Conservation (phyloP, 2,329 filamentous ascomycete genomes). For the Alternaria rosae region DNA sequence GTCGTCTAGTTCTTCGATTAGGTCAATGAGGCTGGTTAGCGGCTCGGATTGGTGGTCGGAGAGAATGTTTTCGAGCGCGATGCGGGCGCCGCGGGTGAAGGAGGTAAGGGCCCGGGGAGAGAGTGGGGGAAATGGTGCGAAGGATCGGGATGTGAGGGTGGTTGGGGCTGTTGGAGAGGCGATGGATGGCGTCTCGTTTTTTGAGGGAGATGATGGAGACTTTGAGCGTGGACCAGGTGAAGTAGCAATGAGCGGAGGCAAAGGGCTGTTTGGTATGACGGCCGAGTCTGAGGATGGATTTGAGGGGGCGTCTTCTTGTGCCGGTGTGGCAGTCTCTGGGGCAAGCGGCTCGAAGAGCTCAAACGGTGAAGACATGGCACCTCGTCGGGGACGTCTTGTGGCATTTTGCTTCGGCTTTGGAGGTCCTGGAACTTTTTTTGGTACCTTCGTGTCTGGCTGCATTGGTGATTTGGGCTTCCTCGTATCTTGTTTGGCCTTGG, state of each 20-base stretch:
- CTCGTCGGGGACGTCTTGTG: background rate
- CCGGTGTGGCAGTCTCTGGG: background rate
- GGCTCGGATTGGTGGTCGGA: background rate
- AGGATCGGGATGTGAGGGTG: background rate
- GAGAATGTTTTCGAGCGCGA: slow-evolving; percentile 13
- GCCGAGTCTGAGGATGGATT: background rate
- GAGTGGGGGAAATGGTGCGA: background rate
- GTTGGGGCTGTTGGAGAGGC: background rate
- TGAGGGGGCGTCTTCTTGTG: background rate
- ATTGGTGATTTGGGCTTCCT: background rate
- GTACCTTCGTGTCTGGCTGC: background rate
- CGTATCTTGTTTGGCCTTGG: background rate
- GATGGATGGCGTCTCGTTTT: background rate
- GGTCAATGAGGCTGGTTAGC: background rate
- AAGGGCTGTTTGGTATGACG: background rate
- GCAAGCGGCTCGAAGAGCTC: background rate
- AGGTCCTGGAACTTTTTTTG: background rate
- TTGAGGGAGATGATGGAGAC: background rate
- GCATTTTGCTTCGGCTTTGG: background rate
- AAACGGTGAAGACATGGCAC: background rate
- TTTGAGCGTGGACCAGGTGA: background rate
- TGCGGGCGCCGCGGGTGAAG: slow-evolving; percentile 9
- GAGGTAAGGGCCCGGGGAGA: background rate
- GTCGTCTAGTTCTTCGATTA: slow-evolving; percentile 2
- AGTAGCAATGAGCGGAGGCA: background rate